Percentiles rank a stretch among this genome's conserved stretches.
Evolutionary conservation across 2,329 filamentous ascomycete species (phyloP).

Genomic region (Lachnellula suecica): DNA sequence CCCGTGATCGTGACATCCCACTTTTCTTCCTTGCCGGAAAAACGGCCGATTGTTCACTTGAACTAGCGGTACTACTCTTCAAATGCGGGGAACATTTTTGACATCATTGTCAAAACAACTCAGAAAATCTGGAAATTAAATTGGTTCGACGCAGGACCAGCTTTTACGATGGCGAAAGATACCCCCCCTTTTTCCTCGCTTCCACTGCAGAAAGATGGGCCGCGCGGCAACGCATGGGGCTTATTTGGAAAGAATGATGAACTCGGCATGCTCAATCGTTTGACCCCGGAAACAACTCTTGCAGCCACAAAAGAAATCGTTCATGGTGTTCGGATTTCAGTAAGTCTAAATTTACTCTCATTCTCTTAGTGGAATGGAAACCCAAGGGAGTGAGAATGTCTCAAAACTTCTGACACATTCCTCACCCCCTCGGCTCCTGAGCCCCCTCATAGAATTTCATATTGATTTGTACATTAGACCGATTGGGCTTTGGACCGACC

Average conservation of each 20-base stretch:
- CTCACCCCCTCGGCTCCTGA: too few relatives aligned
- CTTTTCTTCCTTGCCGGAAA: background rate
- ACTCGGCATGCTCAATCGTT: slow-evolving; percentile 43
- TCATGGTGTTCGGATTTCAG: slow-evolving; percentile 41
- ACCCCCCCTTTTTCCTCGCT: slow-evolving; percentile 39
- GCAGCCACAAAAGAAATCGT: slow-evolving; percentile 40
- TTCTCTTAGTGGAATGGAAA: too few relatives aligned
- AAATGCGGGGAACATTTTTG: background rate
- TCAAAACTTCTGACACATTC: too few relatives aligned
- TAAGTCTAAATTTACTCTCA: too few relatives aligned
- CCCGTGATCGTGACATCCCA: background rate
- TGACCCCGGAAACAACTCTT: slow-evolving; percentile 41
- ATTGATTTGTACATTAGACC: too few relatives aligned
- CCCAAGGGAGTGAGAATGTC: too few relatives aligned
- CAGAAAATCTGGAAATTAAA: background rate
- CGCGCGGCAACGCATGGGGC: slow-evolving; percentile 43
- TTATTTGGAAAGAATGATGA: slow-evolving; percentile 43
- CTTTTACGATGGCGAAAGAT: background rate
- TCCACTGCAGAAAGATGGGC: slow-evolving; percentile 39
- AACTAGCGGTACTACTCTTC: background rate
- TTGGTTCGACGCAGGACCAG: too few relatives aligned
- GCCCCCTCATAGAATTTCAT: too few relatives aligned
- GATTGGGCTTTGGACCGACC: slow-evolving; percentile 30
- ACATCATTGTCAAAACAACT: background rate
- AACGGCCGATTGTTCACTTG: background rate